Percentiles rank a stretch among this genome's conserved stretches.
phyloP scores from a whole-genome alignment of 345 rosid genomes.

The Eucalyptus curtisii region DNA sequence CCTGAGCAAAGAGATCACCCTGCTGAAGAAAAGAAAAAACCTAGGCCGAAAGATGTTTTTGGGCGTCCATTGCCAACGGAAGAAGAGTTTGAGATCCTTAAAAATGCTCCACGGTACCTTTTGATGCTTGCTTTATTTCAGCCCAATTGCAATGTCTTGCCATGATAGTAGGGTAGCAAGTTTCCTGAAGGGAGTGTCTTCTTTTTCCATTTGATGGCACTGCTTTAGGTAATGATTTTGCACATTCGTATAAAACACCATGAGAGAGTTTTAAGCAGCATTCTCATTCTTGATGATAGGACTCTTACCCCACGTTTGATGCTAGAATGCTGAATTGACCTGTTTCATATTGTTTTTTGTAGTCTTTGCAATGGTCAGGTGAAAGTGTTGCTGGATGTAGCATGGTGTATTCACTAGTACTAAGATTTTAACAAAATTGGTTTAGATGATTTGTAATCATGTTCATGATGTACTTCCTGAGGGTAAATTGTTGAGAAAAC shows the following conservation, averaged over 20 bases:
- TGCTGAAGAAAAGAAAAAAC: conserved; percentile 57
- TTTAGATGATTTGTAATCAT: not conserved
- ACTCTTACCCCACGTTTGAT: not conserved
- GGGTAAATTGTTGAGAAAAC: not conserved
- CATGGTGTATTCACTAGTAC: not conserved
- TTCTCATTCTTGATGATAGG: not conserved
- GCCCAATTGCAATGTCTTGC: not conserved
- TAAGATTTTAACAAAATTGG: not conserved
- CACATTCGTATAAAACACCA: not conserved
- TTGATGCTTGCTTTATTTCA: not conserved
- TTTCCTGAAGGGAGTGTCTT: not conserved
- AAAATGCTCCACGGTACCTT: conserved; percentile 78
- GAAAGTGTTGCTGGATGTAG: not conserved
- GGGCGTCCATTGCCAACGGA: conserved; percentile 96
- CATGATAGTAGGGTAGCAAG: not conserved
- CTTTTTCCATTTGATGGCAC: not conserved
- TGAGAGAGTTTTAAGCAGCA: not conserved
- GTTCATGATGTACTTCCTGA: not conserved
- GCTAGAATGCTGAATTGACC: not conserved
- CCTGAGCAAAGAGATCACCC: conserved; percentile 2
- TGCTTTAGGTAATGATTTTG: not conserved
- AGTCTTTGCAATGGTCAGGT: not conserved
- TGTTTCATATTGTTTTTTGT: not conserved
- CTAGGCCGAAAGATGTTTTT: conserved; percentile 87
- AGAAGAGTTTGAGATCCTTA: conserved; percentile 76